Percentiles rank a stretch among this genome's conserved stretches.
Evolutionary conservation across 2,329 filamentous ascomycete species (phyloP).

Genomic region (Leptographium lundbergii): DNA sequence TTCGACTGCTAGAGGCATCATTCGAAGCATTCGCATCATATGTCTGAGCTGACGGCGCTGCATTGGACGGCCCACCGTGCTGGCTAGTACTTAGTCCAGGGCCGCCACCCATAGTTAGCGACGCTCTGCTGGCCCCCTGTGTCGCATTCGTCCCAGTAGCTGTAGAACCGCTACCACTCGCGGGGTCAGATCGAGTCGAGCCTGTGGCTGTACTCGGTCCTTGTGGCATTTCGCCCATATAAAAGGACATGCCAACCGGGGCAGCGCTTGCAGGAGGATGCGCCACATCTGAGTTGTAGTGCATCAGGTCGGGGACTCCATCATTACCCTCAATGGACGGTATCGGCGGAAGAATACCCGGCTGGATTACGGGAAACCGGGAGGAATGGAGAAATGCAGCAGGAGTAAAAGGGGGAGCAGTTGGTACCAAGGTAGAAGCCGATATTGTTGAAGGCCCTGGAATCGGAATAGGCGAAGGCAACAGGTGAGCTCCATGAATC

Average conservation of each 20-base stretch:
- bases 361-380: neutral
- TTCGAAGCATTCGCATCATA: neutral
- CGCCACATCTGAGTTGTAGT: neutral
- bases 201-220: slow-evolving; percentile 2
- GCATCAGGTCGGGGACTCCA: neutral
- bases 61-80: neutral
- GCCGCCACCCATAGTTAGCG: neutral
- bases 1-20: neutral
- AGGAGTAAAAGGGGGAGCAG: slow-evolving; percentile 2
- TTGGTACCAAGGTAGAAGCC: neutral
- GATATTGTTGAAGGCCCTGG: neutral
- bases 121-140: neutral
- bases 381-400: neutral
- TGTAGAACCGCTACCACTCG: neutral
- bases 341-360: neutral
- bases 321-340: neutral
- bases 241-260: neutral
- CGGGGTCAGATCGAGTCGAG: neutral
- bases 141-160: neutral
- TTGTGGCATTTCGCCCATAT: neutral
- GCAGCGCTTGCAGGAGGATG: neutral
- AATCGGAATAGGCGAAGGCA: slow-evolving; percentile 1
- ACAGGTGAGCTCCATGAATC: neutral
- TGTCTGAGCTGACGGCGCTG: neutral
- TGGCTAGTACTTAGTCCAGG: neutral